Evolutionary conservation across 176 grass and related monocot species (phyloP), one percentile per base, ranked within the genome.

Genomic region (Musa troglodytarum): DNA sequence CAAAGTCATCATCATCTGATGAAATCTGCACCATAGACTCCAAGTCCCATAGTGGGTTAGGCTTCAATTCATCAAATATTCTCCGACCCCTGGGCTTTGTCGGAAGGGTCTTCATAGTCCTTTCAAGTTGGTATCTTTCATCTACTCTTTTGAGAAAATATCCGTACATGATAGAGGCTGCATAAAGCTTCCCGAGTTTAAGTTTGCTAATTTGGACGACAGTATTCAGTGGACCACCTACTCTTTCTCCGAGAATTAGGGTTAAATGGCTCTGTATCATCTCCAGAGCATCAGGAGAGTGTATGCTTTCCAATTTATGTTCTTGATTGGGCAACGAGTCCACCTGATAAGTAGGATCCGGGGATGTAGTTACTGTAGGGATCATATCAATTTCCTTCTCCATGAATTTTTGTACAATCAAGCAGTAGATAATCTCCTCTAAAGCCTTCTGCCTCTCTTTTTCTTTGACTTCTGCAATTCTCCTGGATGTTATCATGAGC

Each of bases 131-230:
- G 78, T 86, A 99, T 69, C 95, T 81, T 43, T 99, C 90, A 69
- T 99, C 90, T 15, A 97, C 90, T 65, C 93, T 83, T 83, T 97
- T 97, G 25, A 97, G 93, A 78, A 97, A 97, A 81, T 97, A 97
- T 3, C 93, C 93, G 25, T 97, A 97, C 93, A 99, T 99, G 75
- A 99, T 87, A 54, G 95, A 99, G 28, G 95, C 95, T 74, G 95
- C 90, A 74, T 99, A 99, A 25, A 99, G 95, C 74, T 99, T 99
- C 22, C 95, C 95, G 4, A 99, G 86, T 78, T 94, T 94, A 72
- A 99, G 83, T 79, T 91, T 94, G 82, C 90, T 99, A 68, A 99
- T 99, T 63, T 99, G 90, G 53, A 91, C 88, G 57, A 89, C 69
- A 1, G 88, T 82, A 49, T 83, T 81, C 10, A 84, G 81, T 65